A percentile compares a stretch with the other conserved stretches of the same genome.
These are phyloP conservation scores for Aspergillus japonicus DNA, from an alignment of 2,329 filamentous ascomycete genomes.

Conservation along the genomic window DNA sequence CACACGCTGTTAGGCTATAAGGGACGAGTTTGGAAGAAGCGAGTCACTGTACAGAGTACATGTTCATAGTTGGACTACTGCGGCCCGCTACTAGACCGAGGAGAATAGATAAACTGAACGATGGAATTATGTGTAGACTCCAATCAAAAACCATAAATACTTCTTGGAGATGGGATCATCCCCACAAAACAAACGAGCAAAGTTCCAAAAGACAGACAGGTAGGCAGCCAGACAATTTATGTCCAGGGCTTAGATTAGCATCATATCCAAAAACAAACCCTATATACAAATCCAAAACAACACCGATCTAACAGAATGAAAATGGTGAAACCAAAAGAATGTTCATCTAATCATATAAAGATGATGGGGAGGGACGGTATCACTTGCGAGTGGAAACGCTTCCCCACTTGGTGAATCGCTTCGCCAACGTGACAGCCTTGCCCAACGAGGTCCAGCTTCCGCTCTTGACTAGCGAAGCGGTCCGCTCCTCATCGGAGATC, in stretches of 20 bases:
- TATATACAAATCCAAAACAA: background rate
- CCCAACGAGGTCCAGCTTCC: slow-evolving; percentile 23
- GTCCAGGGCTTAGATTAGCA: background rate
- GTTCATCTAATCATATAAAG: background rate
- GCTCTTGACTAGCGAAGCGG: slow-evolving; percentile 12
- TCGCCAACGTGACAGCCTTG: slow-evolving; percentile 31
- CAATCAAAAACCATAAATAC: too few species aligned
- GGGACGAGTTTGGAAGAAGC: too few species aligned
- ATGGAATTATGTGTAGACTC: too few species aligned
- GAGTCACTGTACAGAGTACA: too few species aligned
- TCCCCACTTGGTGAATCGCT: slow-evolving; percentile 29
- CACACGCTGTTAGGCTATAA: too few species aligned
- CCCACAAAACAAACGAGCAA: background rate
- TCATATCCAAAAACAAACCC: background rate
- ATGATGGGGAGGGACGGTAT: too few species aligned
- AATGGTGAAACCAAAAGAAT: slow-evolving; percentile 8
- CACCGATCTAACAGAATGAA: background rate
- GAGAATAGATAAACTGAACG: too few species aligned
- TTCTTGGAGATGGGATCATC: too few species aligned
- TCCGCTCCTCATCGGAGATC: background rate
- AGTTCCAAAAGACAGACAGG: background rate
- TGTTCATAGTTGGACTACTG: too few species aligned
- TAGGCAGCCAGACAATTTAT: background rate
- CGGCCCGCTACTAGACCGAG: too few species aligned
- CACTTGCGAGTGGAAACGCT: slow-evolving; percentile 23